A percentile compares a stretch with the other conserved stretches of the same genome.
These are phyloP conservation scores for Aspergillus ostianus DNA, from an alignment of 495 filamentous ascomycete genomes.

Conservation along the genomic window DNA sequence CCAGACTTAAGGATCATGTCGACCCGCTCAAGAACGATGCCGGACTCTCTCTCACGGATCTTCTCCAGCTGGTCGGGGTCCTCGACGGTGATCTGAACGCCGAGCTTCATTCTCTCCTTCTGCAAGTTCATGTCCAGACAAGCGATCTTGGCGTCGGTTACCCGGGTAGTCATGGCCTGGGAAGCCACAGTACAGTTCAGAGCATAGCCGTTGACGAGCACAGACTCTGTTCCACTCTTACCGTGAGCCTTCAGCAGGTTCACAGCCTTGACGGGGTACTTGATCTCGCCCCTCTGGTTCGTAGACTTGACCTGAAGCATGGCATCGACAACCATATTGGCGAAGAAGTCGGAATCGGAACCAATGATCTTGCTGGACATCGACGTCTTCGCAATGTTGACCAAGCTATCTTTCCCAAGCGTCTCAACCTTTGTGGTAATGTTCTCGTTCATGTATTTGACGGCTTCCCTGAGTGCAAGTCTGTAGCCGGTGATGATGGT, in stretches of 20 bases:
- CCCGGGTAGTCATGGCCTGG: conserved; percentile 93
- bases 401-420: conserved; percentile 80
- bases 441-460: conserved; percentile 99
- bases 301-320: conserved; percentile 92
- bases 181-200: conserved; percentile 98
- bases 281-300: conserved; percentile 84
- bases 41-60: conserved; percentile 86
- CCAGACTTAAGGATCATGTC: conserved; percentile 98
- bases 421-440: conserved; percentile 91
- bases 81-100: conserved; percentile 96
- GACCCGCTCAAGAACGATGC: conserved; percentile 90
- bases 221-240: conserved; percentile 83
- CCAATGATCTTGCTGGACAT: conserved; percentile 99
- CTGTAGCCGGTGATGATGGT: conserved; percentile 99
- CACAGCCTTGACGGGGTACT: conserved; percentile 98
- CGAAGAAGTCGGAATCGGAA: conserved; percentile 92
- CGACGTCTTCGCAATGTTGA: conserved; percentile 97
- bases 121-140: conserved; percentile 97
- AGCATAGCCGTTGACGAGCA: conserved; percentile 94
- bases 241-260: conserved; percentile 98
- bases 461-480: conserved; percentile 90
- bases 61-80: conserved; percentile 96
- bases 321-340: conserved; percentile 94
- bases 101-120: conserved; percentile 98
- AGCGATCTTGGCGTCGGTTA: conserved; percentile 94